Evolutionary conservation across 2,329 filamentous ascomycete genomes (phyloP).

Genomic region (Xylaria sp.): DNA sequence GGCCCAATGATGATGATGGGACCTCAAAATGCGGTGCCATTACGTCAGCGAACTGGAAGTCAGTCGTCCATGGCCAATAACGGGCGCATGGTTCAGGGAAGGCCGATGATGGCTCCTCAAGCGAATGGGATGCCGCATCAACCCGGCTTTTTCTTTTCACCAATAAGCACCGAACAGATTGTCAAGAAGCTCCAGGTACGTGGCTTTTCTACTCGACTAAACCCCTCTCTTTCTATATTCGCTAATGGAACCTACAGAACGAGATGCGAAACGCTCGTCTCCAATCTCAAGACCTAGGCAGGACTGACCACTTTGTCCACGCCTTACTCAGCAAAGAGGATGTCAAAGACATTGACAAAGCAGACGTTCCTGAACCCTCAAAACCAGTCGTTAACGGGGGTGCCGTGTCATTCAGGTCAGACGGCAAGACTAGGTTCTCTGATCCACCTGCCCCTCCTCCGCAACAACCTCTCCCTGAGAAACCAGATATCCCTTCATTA

Average conservation of each 20-base stretch:
- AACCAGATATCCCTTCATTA: conserved; percentile 79
- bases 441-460: conserved; percentile 93
- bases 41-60: conserved; percentile 72
- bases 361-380: conserved; percentile 52
- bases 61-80: conserved; percentile 68
- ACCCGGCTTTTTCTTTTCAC: conserved; percentile 83
- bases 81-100: conserved; percentile 63
- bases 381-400: conserved; percentile 60
- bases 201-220: conserved; percentile 31
- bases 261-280: conserved; percentile 91
- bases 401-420: conserved; percentile 64
- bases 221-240: background rate
- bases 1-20: conserved; percentile 75
- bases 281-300: conserved; percentile 82
- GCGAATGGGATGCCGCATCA: conserved; percentile 71
- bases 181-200: conserved; percentile 84
- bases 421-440: conserved; percentile 84
- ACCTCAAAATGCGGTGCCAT: conserved; percentile 69
- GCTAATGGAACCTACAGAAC: conserved; percentile 58
- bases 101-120: conserved; percentile 55
- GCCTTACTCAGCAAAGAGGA: conserved; percentile 76
- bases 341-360: conserved; percentile 63
- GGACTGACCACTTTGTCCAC: conserved; percentile 82
- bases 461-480: conserved; percentile 90
- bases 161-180: conserved; percentile 92